Evolutionary conservation across 441 rosid genomes (phyloP).

Genomic region (Biscutella auriculata): DNA sequence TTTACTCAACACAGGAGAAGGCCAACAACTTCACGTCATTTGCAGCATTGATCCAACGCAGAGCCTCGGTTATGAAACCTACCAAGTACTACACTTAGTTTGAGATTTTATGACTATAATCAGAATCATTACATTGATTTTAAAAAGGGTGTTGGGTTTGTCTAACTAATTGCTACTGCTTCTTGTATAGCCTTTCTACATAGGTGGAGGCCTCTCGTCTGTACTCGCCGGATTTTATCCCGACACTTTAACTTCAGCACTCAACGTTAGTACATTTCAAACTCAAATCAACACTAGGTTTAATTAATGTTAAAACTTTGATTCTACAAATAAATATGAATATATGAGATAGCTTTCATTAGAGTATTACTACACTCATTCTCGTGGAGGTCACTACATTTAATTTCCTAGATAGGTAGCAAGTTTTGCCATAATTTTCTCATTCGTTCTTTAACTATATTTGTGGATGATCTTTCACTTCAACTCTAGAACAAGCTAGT

Average conservation of each 20-base stretch:
- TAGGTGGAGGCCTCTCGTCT: slow-evolving; percentile 72
- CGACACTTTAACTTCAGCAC: slow-evolving; percentile 54
- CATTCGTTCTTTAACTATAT: too few species aligned
- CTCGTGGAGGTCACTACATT: too few species aligned
- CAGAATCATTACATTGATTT: not conserved
- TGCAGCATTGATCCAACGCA: slow-evolving; percentile 63
- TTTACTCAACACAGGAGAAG: slow-evolving; percentile 46
- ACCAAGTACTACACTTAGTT: slow-evolving; percentile 47
- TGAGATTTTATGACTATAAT: not conserved
- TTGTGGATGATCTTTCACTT: too few species aligned
- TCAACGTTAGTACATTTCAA: slow-evolving; percentile 43
- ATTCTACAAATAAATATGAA: too few species aligned
- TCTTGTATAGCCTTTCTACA: slow-evolving; percentile 63
- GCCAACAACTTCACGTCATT: slow-evolving; percentile 56
- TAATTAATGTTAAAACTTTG: too few species aligned
- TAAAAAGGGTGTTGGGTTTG: not conserved
- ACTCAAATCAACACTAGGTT: too few species aligned
- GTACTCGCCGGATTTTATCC: slow-evolving; percentile 58
- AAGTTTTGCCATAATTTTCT: too few species aligned
- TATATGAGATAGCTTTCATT: too few species aligned
- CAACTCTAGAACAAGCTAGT: too few species aligned
- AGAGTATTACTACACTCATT: too few species aligned
- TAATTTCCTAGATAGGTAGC: too few species aligned
- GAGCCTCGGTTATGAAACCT: slow-evolving; percentile 42
- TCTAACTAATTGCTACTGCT: not conserved